Base-by-base conservation (phyloP, 805 yeast species). In the Phaffomyces opuntiae region DNA sequence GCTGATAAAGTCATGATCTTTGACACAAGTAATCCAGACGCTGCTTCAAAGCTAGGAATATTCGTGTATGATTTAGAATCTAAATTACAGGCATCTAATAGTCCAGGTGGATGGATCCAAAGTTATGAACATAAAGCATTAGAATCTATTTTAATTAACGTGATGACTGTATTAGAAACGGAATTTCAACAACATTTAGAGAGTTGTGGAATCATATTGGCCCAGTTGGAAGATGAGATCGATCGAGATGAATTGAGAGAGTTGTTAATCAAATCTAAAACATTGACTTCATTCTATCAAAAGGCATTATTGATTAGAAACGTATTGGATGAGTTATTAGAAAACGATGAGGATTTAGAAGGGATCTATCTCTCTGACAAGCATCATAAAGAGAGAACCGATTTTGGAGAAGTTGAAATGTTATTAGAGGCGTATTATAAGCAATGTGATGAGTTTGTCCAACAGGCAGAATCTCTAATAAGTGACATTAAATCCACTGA, bases 381-480 rank as follows among this genome's bases (percentile, higher is more conserved):
- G 44, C 54, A 58, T 11, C 60, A 55, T 21, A 39, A 40, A 4
- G 51, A 43, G 33, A 43, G 53, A 40, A 53, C 49, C 1, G 77
- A 76, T 57, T 75, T 72, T 51, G 86, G 83, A 9, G 96, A 90
- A 54, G 74, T 87, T 19, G 97, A 90, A 63, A 83, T 89, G 82
- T 70, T 90, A 42, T 62, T 90, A 19, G 97, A 90, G 59, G 79
- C 96, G 0, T 90, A 90, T 65, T 89, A 87, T 64, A 83, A 85
- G 48, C 96, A 89, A 55, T 83, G 91, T 60, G 96, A 90, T 59
- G 97, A 90, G 66, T 81, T 85, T 53, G 96, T 89, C 7, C 97
- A 90, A 63, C 91, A 86, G 54, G 82, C 95, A 0, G 95, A 87
- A 38, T 82, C 91, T 5, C 67, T 89, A 46, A 77, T 86, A 19